Evolutionary conservation across 768 basidiomycete species (phyloP).

Genomic region (Pulveroboletus sp.): DNA sequence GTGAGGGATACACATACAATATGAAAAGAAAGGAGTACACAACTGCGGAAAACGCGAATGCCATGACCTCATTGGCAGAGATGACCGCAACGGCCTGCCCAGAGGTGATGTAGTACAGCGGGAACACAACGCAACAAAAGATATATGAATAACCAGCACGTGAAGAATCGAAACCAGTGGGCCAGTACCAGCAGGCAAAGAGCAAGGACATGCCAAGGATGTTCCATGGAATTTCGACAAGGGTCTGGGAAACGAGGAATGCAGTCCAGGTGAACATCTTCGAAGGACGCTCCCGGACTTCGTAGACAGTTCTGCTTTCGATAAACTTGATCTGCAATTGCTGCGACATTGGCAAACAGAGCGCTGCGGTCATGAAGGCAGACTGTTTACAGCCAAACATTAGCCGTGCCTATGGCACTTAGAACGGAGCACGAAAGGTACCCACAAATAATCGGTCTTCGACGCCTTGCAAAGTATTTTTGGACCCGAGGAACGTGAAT

Average conservation of each 20-base stretch:
- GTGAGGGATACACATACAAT: slow-evolving; percentile 33
- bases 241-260: slow-evolving; percentile 47
- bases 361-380: slow-evolving; percentile 47
- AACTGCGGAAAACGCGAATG: slow-evolving; percentile 36
- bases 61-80: slow-evolving; percentile 39
- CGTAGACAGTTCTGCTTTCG: slow-evolving; percentile 51
- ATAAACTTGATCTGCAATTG: slow-evolving; percentile 61
- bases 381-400: slow-evolving; percentile 31
- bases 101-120: slow-evolving; percentile 44
- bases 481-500: slow-evolving; percentile 39
- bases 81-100: slow-evolving; percentile 41
- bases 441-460: slow-evolving; percentile 43
- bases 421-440: not conserved
- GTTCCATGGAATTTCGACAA: slow-evolving; percentile 46
- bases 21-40: slow-evolving; percentile 40
- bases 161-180: slow-evolving; percentile 36
- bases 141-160: slow-evolving; percentile 42
- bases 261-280: slow-evolving; percentile 63
- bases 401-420: not conserved
- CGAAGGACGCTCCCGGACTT: slow-evolving; percentile 60
- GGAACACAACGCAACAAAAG: slow-evolving; percentile 35
- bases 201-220: slow-evolving; percentile 40
- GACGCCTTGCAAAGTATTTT: slow-evolving; percentile 37
- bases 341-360: slow-evolving; percentile 45
- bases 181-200: slow-evolving; percentile 50